Percentiles rank a stretch among this genome's conserved stretches.
These are phyloP conservation scores for Thymus mandschuricus DNA, from an alignment of 257 asterid genomes.

Conservation along the genomic window DNA sequence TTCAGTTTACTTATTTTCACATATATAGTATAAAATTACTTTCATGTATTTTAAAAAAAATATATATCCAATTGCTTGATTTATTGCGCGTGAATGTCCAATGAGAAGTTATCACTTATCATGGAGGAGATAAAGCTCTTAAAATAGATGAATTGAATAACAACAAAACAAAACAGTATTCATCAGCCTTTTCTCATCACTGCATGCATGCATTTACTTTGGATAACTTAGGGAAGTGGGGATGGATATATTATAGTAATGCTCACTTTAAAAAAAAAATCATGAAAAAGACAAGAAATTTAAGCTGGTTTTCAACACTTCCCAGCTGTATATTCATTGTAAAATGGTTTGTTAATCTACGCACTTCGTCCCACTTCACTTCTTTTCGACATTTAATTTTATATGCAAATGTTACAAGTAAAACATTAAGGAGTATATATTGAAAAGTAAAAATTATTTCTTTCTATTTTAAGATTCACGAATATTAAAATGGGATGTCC, in stretches of 20 bases:
- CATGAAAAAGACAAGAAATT: too few relatives aligned
- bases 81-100: neutral
- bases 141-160: neutral
- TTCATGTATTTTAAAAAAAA: neutral
- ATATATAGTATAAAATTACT: neutral
- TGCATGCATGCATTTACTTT: neutral
- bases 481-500: too few relatives aligned
- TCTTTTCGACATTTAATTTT: too few relatives aligned
- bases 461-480: too few relatives aligned
- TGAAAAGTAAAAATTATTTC: too few relatives aligned
- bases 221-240: neutral
- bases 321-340: too few relatives aligned
- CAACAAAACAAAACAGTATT: slow-evolving; percentile 17
- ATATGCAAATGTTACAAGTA: too few relatives aligned
- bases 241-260: neutral
- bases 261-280: too few relatives aligned
- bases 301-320: too few relatives aligned
- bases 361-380: too few relatives aligned
- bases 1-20: neutral
- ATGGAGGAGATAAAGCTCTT: neutral
- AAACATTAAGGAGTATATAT: too few relatives aligned
- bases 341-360: too few relatives aligned
- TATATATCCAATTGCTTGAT: neutral
- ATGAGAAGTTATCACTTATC: neutral
- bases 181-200: neutral